Evolutionary conservation across 306 rosid species (phyloP).

Genomic region (Cucurbita argyrosperma): DNA sequence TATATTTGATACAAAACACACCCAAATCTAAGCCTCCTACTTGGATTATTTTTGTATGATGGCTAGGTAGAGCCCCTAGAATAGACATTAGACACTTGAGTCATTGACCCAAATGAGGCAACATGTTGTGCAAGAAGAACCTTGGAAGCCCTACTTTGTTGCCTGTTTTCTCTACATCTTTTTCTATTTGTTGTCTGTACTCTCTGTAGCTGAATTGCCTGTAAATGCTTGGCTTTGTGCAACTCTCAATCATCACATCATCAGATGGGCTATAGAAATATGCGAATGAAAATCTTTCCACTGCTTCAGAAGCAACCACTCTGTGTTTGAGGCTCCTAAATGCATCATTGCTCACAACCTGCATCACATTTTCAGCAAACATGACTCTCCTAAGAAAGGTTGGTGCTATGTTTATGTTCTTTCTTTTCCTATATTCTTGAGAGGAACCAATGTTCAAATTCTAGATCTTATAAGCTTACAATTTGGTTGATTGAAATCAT

Average conservation of each 20-base stretch:
- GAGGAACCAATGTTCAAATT: too few species aligned
- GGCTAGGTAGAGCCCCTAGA: not conserved
- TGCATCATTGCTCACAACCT: slow-evolving; percentile 62
- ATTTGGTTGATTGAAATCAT: too few species aligned
- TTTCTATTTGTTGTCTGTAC: slow-evolving; percentile 25
- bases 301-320: slow-evolving; percentile 27
- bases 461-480: too few species aligned
- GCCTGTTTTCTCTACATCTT: slow-evolving; percentile 48
- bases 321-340: slow-evolving; percentile 54
- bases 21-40: not conserved
- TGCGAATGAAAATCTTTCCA: slow-evolving; percentile 54
- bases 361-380: not conserved
- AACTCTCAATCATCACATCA: slow-evolving; percentile 33
- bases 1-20: not conserved
- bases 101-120: not conserved
- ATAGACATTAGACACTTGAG: not conserved
- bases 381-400: not conserved
- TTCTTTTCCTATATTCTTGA: too few species aligned
- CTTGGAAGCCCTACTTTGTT: slow-evolving; percentile 61
- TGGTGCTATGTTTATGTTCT: not conserved
- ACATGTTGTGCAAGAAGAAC: slow-evolving; percentile 18
- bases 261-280: slow-evolving; percentile 48
- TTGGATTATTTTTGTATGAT: not conserved
- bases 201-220: slow-evolving; percentile 44
- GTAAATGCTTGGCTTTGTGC: slow-evolving; percentile 19